Evolutionary conservation across 2,329 filamentous ascomycete species (phyloP), one percentile per base, ranked within the genome.

Genomic region (Fusarium foetens): DNA sequence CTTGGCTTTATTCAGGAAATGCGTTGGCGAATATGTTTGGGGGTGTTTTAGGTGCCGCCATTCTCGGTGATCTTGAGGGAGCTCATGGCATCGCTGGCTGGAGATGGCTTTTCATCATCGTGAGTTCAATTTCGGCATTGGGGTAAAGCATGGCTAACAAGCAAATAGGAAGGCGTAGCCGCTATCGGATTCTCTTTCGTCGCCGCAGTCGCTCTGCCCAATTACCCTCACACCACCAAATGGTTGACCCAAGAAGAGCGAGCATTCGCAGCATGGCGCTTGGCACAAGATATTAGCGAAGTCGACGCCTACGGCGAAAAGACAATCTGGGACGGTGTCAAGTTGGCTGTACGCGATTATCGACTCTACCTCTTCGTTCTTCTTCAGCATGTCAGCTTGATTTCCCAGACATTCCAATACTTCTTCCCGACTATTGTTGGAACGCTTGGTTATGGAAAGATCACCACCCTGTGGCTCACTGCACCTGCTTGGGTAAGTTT

Each of bases 71-170:
- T n/a, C 52, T 86, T 14, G 80, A 81, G 10, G 84, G 86, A 4
- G 81, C 81, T 1, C 79, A 80, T 16, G 90, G 90, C 1, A 80
- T 91, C 1, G 80, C 83, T 2, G 90, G 90, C 2, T 93, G 90
- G 90, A 82, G 88, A 14, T 91, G 89, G 90, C 82, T 92, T 0
- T 92, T 92, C 76, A 91, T 92, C 29, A 88, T 92, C 13, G 83
- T 78, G 14, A 57, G 76, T 69, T 1, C 1, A 1, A 27, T 25
- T 25, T 25, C 25, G 25, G 25, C 25, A 25, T 25, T 25, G 25
- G 25, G 25, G 1, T 25, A 25, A 25, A 25, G 25, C 25, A 25
- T 25, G 25, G 25, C 25, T 25, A 25, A 25, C 25, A 25, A 25
- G 25, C 5, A 25, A 25, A 1, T 25, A 25, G 25, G 83, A 85